Conservation (phyloP, 2,329 filamentous ascomycete genomes). For the Pestalotiopsis sp. region DNA sequence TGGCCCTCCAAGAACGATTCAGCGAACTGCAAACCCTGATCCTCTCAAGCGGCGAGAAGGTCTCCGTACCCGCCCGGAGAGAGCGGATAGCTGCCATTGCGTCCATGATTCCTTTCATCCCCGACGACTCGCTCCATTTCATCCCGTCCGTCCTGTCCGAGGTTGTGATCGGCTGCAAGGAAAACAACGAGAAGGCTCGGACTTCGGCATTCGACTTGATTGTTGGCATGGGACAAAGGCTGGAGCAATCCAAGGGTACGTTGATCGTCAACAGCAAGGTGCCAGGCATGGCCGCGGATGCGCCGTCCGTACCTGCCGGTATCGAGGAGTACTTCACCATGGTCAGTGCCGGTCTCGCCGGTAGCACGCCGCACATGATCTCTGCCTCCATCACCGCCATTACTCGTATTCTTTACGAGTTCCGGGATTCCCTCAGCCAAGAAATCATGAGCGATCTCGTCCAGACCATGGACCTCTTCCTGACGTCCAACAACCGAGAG, state of each 20-base stretch:
- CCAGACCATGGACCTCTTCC: constrained; percentile 92
- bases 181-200: constrained; percentile 93
- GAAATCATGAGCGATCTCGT: constrained; percentile 82
- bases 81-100: constrained; percentile 85
- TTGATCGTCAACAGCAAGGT: constrained; percentile 85
- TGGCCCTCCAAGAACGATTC: constrained; percentile 77
- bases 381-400: constrained; percentile 95
- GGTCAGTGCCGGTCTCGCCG: constrained; percentile 93
- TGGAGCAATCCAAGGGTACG: constrained; percentile 67
- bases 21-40: constrained; percentile 82
- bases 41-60: constrained; percentile 78
- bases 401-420: constrained; percentile 91
- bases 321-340: constrained; percentile 98
- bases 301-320: constrained; percentile 75
- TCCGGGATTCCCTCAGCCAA: constrained; percentile 69
- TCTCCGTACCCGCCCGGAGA: constrained; percentile 81
- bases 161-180: constrained; percentile 94
- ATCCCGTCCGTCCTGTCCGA: constrained; percentile 90
- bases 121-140: constrained; percentile 82
- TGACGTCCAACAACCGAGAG: constrained; percentile 95
- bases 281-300: constrained; percentile 81
- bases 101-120: constrained; percentile 78
- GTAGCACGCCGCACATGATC: constrained; percentile 94
- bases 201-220: constrained; percentile 89
- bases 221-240: constrained; percentile 83